Evolutionary conservation across 2,329 filamentous ascomycete species (phyloP).

Genomic region (Scedosporium boydii): DNA sequence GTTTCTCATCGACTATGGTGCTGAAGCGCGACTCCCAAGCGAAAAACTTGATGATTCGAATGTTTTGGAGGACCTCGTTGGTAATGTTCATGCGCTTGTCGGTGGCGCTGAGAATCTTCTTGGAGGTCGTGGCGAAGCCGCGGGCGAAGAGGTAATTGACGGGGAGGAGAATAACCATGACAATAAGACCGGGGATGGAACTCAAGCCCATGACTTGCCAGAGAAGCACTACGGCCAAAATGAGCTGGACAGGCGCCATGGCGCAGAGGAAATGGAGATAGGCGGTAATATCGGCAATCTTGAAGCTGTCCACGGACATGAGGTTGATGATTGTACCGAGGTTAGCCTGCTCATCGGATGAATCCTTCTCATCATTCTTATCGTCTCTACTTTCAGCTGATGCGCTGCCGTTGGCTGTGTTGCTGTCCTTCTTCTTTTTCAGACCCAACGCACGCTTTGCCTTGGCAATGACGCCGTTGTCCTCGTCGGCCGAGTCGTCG

Average conservation of each 20-base stretch:
- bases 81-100: conserved; percentile 94
- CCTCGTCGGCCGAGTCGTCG: conserved; percentile 27
- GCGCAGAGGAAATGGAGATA: conserved; percentile 97
- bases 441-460: conserved; percentile 50
- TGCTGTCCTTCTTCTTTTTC: conserved; percentile 26
- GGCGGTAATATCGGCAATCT: conserved; percentile 87
- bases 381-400: conserved; percentile 23
- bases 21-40: conserved; percentile 94
- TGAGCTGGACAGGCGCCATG: conserved; percentile 77
- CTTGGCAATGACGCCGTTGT: conserved; percentile 34
- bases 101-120: conserved; percentile 83
- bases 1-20: conserved; percentile 80
- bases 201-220: conserved; percentile 88
- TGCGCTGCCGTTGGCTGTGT: conserved; percentile 18
- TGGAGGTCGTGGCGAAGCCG: conserved; percentile 78
- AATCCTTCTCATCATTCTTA: conserved; percentile 27
- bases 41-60: conserved; percentile 98
- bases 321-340: conserved; percentile 98
- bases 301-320: conserved; percentile 99
- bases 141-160: conserved; percentile 84
- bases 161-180: conserved; percentile 83
- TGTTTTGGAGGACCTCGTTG: conserved; percentile 94
- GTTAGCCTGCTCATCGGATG: conserved; percentile 67
- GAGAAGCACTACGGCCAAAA: conserved; percentile 70
- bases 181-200: conserved; percentile 82